phyloP scores from a whole-genome alignment of 225 moss, liverwort and hornwort species.

The Rhytidiadelphus loreus region DNA sequence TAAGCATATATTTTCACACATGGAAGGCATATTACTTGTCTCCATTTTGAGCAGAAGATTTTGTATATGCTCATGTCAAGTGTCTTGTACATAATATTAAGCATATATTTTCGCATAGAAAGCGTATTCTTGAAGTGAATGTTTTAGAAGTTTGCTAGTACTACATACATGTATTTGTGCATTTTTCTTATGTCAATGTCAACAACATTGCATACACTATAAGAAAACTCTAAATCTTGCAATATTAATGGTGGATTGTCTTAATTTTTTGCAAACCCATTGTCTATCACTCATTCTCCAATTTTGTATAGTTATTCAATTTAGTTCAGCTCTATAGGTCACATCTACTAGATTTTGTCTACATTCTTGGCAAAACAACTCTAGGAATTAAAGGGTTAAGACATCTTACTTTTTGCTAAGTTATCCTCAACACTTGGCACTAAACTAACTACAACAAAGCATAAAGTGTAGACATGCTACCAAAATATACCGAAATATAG shows the following conservation, averaged over 20 bases:
- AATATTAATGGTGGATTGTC: not conserved
- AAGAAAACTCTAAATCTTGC: accelerated
- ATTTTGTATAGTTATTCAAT: accelerated
- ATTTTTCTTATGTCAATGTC: not conserved
- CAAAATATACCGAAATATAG: too few relatives aligned
- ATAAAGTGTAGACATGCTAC: not conserved
- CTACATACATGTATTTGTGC: not conserved
- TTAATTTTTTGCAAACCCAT: not conserved
- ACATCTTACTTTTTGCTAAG: too few relatives aligned
- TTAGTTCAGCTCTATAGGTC: not conserved
- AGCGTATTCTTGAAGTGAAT: not conserved
- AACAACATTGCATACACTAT: not conserved
- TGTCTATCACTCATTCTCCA: not conserved
- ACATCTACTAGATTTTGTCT: accelerated
- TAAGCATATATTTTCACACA: not conserved
- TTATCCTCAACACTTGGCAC: too few relatives aligned
- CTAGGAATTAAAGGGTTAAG: too few relatives aligned
- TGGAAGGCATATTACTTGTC: not conserved
- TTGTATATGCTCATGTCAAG: too few relatives aligned
- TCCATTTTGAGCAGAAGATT: not conserved
- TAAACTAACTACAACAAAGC: not conserved
- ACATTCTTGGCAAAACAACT: not conserved
- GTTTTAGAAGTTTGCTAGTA: not conserved
- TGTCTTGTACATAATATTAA: too few relatives aligned
- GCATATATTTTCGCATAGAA: not conserved